These are phyloP conservation scores for Xylaria scruposa DNA, from an alignment of 495 filamentous ascomycete species.

Conservation along the genomic window DNA sequence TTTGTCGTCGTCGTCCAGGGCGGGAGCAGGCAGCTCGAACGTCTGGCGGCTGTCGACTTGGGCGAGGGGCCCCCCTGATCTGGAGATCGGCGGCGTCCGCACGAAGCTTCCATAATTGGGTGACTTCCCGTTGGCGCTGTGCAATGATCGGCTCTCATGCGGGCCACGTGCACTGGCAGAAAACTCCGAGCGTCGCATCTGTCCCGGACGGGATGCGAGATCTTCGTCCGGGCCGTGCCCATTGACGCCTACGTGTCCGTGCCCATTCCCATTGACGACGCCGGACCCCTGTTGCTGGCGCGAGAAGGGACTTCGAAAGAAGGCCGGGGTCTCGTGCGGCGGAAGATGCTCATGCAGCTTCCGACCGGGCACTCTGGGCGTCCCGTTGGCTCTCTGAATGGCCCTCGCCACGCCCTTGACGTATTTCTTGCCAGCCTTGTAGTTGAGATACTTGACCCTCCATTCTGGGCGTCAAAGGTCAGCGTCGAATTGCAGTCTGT, in stretches of 20 bases:
- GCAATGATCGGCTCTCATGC: constrained; percentile 44
- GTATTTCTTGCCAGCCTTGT: constrained; percentile 92
- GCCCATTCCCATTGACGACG: background rate
- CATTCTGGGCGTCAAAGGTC: constrained; percentile 70
- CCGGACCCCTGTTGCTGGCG: constrained; percentile 32
- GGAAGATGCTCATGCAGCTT: constrained; percentile 29
- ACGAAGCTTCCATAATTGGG: constrained; percentile 78
- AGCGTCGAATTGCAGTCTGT: background rate
- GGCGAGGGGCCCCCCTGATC: constrained; percentile 44
- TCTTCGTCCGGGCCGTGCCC: constrained; percentile 26
- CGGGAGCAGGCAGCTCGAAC: constrained; percentile 77
- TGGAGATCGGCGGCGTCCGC: constrained; percentile 61
- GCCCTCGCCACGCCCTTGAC: constrained; percentile 81
- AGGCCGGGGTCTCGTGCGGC: constrained; percentile 30
- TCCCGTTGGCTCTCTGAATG: constrained; percentile 65
- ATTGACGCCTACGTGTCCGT: too few relatives aligned
- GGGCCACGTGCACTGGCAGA: constrained; percentile 37
- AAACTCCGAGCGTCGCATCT: constrained; percentile 24
- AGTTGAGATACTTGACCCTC: constrained; percentile 90
- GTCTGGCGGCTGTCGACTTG: constrained; percentile 38
- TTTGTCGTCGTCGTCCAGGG: constrained; percentile 36
- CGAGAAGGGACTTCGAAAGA: constrained; percentile 34
- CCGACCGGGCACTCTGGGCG: constrained; percentile 47
- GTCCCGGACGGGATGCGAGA: constrained; percentile 34
- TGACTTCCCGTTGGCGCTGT: constrained; percentile 39